Base-by-base conservation (phyloP, 805 yeast species). In the Metschnikowia santaceciliae region DNA sequence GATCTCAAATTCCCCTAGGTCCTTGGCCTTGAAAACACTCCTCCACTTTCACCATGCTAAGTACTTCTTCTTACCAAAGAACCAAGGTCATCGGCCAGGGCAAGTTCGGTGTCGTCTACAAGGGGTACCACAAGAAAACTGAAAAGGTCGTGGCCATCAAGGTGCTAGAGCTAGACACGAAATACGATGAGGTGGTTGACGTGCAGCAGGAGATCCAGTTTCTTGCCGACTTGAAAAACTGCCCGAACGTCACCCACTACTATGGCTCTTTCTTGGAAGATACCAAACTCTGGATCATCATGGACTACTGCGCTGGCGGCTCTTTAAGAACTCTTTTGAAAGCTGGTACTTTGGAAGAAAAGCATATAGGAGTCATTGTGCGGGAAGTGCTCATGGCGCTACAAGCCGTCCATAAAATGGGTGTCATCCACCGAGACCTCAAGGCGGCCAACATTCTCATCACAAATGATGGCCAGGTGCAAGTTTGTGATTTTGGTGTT, bases 271-370 rank as follows among this genome's bases (percentile, higher is more conserved):
- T 86, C 57, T 69, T 95, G 30, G 82, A 84, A 54, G 97, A 92
- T 44, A 86, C 96, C n/a, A 85, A 88, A 61, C 75, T 94, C 35
- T 94, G 99, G 98, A 91, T 94, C 65, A 83, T 94, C 52, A 94
- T 94, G 97, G 99, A 94, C 63, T 82, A 88, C 62, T 92, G 98
- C 68, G 94, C 96, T 0, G 99, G 99, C 14, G 99, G 99, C 0
- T 87, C 96, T 1, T 81, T 89, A 50, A 77, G 99, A 55, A 88
- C 97, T 1, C 72, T 94, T 42, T 69, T 92, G 51, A 81, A 84
- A 61, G 90, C 97, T 0, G 99, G 99, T 0, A 81, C 80, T 35
- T 77, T 95, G 37, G 97, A 90, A 54, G 99, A 94, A 62, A 77
- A 77, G 61, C 85, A 87, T 63, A 82, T 88, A 35, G 86, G 91